Percentiles rank a stretch among this genome's conserved stretches.
Conservation (phyloP, 2,329 filamentous ascomycete genomes). For the Sporothrix luriei region DNA sequence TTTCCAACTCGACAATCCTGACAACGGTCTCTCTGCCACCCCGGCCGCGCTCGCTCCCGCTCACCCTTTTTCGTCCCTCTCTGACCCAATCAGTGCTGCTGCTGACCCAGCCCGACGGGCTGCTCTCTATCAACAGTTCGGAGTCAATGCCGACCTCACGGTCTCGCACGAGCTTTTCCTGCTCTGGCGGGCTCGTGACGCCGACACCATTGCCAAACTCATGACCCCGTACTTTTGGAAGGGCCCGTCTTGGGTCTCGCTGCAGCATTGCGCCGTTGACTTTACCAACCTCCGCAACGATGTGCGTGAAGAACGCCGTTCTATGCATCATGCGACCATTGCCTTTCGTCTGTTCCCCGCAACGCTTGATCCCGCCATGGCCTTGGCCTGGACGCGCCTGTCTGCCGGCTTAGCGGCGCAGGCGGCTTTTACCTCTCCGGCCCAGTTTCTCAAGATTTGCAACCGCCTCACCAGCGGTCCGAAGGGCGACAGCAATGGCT, state of each 20-base stretch:
- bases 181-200: conserved; percentile 20
- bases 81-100: not conserved
- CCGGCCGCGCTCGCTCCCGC: not conserved
- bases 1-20: not conserved
- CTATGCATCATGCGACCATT: not conserved
- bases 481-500: not conserved
- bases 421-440: not conserved
- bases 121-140: not conserved
- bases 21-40: not conserved
- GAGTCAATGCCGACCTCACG: not conserved
- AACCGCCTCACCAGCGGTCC: not conserved
- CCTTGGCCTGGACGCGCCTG: conserved; percentile 11
- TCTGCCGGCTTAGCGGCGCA: not conserved
- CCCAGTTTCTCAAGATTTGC: conserved; percentile 1
- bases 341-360: not conserved
- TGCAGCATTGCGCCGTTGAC: conserved; percentile 19
- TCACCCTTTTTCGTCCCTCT: not conserved
- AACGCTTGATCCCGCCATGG: conserved; percentile 7
- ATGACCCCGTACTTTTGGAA: conserved; percentile 20
- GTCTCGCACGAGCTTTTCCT: conserved; percentile 23
- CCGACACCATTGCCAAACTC: conserved; percentile 1
- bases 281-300: conserved; percentile 11
- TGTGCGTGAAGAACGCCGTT: conserved; percentile 6
- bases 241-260: not conserved
- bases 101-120: not conserved